Base-by-base conservation (phyloP, 2,329 filamentous ascomycete species). In the Dactylonectria estremocensis region DNA sequence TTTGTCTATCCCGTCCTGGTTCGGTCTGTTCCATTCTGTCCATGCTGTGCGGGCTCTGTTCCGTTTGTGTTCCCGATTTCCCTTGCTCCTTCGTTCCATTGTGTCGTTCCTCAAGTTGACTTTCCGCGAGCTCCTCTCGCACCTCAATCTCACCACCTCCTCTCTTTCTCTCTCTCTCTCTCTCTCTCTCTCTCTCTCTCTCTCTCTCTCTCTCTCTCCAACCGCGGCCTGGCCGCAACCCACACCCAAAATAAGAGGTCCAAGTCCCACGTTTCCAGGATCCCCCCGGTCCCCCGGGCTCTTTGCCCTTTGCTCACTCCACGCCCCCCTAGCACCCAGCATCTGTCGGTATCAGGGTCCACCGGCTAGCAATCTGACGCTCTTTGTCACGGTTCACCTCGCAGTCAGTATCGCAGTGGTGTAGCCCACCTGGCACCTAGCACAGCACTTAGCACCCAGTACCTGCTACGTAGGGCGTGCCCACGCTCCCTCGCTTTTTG, bases 331-430 rank as follows among this genome's bases (percentile, higher is more conserved):
- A 56, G n/a, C 45, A 18, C 24, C 37, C 55, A 53, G 50, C 55
- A 60, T 53, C 61, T 64, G 63, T 49, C 63, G 61, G 63, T 65
- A 65, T 65, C 63, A 65, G 63, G 56, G 63, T 65, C 62, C 56
- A 50, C 62, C 37, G 62, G 10, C 62, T 35, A 55, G 62, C 62
- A 65, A 48, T 65, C 63, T 60, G 33, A 40, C 40, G 40, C 14
- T 40, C 40, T 48, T 40, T 16, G 22, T 52, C 53, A 43, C 40
- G 40, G 53, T 35, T 56, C 49, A 45, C 28, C 50, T 62, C 50
- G 40, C 60, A 28, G 33, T 14, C 28, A n/a, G n/a, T n/a, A n/a
- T n/a, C n/a, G n/a, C n/a, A n/a, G n/a, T n/a, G n/a, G n/a, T n/a
- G n/a, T n/a, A n/a, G n/a, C n/a, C n/a, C n/a, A n/a, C n/a, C 33